Percentiles rank a stretch among this genome's conserved stretches.
Conservation (phyloP, 164 flowering plant species). For the Chloranthus sessilifolius region DNA sequence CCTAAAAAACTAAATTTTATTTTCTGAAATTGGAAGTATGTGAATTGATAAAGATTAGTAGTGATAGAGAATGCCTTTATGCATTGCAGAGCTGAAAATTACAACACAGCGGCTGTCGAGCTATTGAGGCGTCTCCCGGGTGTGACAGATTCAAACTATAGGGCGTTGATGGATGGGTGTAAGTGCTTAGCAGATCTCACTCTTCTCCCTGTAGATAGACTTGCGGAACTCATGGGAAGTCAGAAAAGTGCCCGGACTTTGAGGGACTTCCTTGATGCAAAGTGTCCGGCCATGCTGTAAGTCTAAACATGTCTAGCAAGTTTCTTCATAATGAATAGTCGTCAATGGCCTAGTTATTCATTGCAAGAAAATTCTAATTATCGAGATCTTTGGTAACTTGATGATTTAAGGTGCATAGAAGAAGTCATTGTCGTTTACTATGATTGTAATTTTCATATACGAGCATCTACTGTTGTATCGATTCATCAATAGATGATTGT, state of each 20-base stretch:
- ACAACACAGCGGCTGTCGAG: conserved; percentile 91
- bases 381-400: no score
- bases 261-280: conserved; percentile 92
- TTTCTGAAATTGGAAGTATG: no score
- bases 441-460: no score
- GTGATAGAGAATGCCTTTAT: neutral
- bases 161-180: conserved; percentile 85
- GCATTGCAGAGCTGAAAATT: conserved; percentile 79
- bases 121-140: conserved; percentile 92
- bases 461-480: no score
- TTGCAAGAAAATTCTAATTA: no score
- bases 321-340: no score
- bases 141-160: conserved; percentile 87
- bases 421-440: no score
- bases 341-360: no score
- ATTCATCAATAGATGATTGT: no score
- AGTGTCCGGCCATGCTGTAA: conserved; percentile 59
- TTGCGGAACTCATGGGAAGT: conserved; percentile 92
- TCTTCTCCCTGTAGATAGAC: conserved; percentile 66
- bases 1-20: no score
- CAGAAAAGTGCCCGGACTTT: conserved; percentile 79
- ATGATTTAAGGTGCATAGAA: no score
- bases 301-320: no score
- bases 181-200: conserved; percentile 85
- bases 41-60: neutral